Percentiles rank a stretch among this genome's conserved stretches.
Evolutionary conservation across 805 yeast species (phyloP).

Genomic region (Starmera caribaea): DNA sequence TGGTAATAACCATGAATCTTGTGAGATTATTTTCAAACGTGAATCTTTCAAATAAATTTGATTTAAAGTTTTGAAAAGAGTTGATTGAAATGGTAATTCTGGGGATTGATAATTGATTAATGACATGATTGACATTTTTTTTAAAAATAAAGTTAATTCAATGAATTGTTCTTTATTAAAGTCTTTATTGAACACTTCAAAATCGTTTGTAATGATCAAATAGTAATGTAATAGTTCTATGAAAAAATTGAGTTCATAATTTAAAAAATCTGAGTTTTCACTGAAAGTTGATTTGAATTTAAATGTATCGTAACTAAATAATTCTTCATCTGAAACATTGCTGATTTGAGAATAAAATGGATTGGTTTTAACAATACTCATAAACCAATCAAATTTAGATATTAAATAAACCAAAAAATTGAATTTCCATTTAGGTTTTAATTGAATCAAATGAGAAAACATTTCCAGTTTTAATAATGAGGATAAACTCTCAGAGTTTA

Average conservation of each 20-base stretch:
- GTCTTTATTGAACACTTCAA: constrained; percentile 39
- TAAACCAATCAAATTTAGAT: constrained; percentile 24
- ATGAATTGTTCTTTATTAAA: constrained; percentile 29
- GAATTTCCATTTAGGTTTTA: constrained; percentile 29
- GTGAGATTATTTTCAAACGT: constrained; percentile 42
- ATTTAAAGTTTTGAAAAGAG: constrained; percentile 41
- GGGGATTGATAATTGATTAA: constrained; percentile 8
- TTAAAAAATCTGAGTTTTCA: constrained; percentile 10
- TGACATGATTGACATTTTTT: constrained; percentile 35
- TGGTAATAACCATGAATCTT: constrained; percentile 39
- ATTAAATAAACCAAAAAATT: constrained; percentile 32
- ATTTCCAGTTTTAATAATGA: constrained; percentile 12
- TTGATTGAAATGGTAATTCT: constrained; percentile 17
- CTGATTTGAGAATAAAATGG: constrained; percentile 12
- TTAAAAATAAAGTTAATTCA: background rate
- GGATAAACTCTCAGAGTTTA: constrained; percentile 15
- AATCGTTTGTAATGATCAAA: constrained; percentile 57
- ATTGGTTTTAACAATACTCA: constrained; percentile 23
- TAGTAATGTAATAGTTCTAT: constrained; percentile 59
- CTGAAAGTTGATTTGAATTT: constrained; percentile 2
- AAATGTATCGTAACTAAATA: constrained; percentile 3
- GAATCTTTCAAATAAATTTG: constrained; percentile 60
- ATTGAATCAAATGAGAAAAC: constrained; percentile 23
- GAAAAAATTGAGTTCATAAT: constrained; percentile 33
- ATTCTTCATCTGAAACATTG: constrained; percentile 2